phyloP scores from a whole-genome alignment of 495 filamentous ascomycete genomes.

The Entonaema liquescens region DNA sequence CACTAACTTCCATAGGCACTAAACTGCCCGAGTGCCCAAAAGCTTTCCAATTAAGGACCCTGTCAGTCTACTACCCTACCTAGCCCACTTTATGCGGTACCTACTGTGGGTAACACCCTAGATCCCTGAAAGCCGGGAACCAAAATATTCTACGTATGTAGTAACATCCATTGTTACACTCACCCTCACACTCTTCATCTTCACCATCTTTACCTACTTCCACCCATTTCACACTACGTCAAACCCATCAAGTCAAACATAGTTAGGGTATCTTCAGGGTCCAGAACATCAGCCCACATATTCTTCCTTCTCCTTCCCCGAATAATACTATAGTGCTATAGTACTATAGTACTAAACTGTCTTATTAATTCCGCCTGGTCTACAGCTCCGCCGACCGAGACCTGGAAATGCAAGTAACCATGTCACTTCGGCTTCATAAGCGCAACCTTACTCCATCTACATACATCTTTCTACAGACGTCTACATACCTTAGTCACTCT shows the following conservation, averaged over 20 bases:
- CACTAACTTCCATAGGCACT: background rate
- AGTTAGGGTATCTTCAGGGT: conserved; percentile 20
- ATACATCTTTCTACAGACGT: background rate
- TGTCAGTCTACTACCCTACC: background rate
- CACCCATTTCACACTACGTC: conserved; percentile 12
- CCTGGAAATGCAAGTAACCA: conserved; percentile 26
- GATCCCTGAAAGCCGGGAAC: background rate
- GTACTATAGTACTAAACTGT: conserved; percentile 5
- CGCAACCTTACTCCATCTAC: conserved; percentile 1
- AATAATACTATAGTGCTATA: conserved; percentile 14
- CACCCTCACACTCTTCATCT: conserved; percentile 15
- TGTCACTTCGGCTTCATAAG: conserved; percentile 17
- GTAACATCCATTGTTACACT: conserved; percentile 12
- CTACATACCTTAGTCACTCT: conserved; percentile 20
- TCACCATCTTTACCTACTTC: conserved; percentile 3
- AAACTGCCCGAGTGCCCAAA: background rate
- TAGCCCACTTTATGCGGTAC: background rate
- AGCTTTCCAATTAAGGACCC: background rate
- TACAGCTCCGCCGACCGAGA: conserved; percentile 25
- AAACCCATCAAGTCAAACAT: conserved; percentile 13
- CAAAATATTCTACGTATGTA: background rate
- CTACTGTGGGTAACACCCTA: background rate
- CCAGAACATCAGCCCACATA: conserved; percentile 17
- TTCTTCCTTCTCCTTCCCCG: conserved; percentile 23
- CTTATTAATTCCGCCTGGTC: conserved; percentile 13